These are phyloP conservation scores for Kwoniella sp. DNA, from an alignment of 768 basidiomycete species.

Conservation along the genomic window DNA sequence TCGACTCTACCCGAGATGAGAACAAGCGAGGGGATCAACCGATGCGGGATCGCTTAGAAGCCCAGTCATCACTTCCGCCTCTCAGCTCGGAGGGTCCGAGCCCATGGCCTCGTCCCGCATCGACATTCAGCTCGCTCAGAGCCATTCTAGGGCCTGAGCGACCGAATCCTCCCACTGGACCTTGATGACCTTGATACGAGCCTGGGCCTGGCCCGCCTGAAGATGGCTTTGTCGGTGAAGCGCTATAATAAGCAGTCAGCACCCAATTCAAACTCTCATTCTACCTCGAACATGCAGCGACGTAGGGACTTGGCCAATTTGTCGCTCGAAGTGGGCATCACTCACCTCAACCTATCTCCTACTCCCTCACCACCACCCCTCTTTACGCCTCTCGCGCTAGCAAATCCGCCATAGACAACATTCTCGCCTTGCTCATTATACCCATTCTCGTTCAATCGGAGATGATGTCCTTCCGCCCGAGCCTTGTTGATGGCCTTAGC, in stretches of 20 bases:
- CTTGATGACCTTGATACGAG: not conserved
- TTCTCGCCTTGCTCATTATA: slow-evolving; percentile 5
- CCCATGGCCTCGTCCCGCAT: not conserved
- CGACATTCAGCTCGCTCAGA: slow-evolving; percentile 33
- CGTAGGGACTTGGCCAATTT: too few species aligned
- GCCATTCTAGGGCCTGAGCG: slow-evolving; percentile 22
- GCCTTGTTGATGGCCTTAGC: slow-evolving; percentile 25
- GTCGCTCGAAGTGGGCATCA: not conserved
- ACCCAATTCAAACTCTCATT: too few species aligned
- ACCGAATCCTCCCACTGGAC: not conserved
- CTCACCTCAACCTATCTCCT: slow-evolving; percentile 15
- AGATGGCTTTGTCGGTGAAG: slow-evolving; percentile 32
- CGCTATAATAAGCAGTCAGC: slow-evolving; percentile 19
- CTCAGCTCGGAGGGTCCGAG: not conserved
- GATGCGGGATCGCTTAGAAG: slow-evolving; percentile 22
- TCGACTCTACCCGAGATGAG: too few species aligned
- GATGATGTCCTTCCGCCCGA: slow-evolving; percentile 14
- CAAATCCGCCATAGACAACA: slow-evolving; percentile 23
- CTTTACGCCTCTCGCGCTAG: slow-evolving; percentile 45
- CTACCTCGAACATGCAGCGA: too few species aligned
- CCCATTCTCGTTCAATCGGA: slow-evolving; percentile 30
- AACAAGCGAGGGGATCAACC: too few species aligned
- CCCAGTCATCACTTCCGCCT: slow-evolving; percentile 17
- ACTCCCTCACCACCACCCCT: slow-evolving; percentile 19
- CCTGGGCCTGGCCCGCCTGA: not conserved